Evolutionary conservation across 2,329 filamentous ascomycete genomes (phyloP).

Genomic region (Botrytis porri): DNA sequence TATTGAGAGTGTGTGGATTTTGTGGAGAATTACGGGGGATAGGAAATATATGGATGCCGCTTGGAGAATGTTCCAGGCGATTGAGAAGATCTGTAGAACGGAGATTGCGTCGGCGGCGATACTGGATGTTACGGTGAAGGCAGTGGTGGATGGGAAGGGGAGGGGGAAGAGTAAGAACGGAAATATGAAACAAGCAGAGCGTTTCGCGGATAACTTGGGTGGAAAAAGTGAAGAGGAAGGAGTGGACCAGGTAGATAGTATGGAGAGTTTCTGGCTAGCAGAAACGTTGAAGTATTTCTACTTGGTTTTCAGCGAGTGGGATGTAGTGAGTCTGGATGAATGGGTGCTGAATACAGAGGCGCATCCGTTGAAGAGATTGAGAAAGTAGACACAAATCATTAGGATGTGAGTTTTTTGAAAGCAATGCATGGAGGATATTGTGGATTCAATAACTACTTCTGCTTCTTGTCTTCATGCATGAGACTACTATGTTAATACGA

Average conservation of each 20-base stretch:
- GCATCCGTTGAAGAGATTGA: slow-evolving; percentile 30
- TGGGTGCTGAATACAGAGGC: slow-evolving; percentile 48
- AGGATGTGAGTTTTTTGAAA: no score
- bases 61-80: slow-evolving; percentile 49
- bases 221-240: neutral
- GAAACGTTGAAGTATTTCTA: slow-evolving; percentile 66
- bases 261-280: slow-evolving; percentile 62
- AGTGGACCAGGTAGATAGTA: slow-evolving; percentile 30
- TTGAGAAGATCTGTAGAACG: slow-evolving; percentile 44
- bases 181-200: no score
- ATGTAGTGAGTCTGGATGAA: slow-evolving; percentile 57
- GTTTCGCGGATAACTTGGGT: neutral
- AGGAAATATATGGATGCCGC: slow-evolving; percentile 43
- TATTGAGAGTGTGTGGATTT: slow-evolving; percentile 65
- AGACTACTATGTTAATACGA: no score
- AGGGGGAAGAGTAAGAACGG: neutral
- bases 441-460: no score
- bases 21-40: slow-evolving; percentile 41
- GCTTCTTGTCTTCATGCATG: no score
- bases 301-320: slow-evolving; percentile 48
- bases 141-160: slow-evolving; percentile 54
- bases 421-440: no score
- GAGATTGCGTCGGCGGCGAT: slow-evolving; percentile 45
- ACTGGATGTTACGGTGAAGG: slow-evolving; percentile 40
- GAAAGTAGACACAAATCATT: no score